Percentiles rank a stretch among this genome's conserved stretches.
Conservation (phyloP, 1,284 basidiomycete species). For the Apiotrichum siamense region DNA sequence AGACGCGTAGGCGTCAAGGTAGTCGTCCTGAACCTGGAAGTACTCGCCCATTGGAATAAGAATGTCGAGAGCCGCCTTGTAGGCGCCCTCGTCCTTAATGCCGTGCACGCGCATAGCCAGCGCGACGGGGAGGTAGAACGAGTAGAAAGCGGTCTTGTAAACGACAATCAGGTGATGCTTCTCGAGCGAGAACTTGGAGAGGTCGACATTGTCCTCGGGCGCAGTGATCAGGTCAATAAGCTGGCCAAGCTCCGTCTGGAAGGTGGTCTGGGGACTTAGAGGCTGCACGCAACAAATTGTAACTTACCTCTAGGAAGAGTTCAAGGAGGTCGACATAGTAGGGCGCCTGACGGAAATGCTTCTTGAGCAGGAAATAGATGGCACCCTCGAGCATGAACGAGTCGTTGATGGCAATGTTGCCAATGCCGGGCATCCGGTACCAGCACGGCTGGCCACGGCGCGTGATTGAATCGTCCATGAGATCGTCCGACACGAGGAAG, state of each 20-base stretch:
- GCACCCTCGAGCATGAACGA: constrained; percentile 93
- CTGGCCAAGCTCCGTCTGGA: constrained; percentile 94
- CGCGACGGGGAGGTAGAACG: constrained; percentile 96
- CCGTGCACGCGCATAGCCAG: constrained; percentile 76
- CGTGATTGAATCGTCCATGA: constrained; percentile 91
- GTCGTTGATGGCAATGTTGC: constrained; percentile 92
- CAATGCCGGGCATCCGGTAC: constrained; percentile 71
- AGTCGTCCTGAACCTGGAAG: constrained; percentile 98
- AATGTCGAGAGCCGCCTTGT: constrained; percentile 73
- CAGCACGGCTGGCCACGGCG: constrained; percentile 98
- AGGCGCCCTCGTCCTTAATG: constrained; percentile 65
- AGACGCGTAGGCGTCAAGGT: constrained; percentile 84
- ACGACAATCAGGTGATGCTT: constrained; percentile 92
- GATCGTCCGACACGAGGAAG: constrained; percentile 96
- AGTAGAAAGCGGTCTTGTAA: constrained; percentile 98
- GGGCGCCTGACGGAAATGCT: constrained; percentile 71
- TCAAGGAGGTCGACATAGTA: constrained; percentile 88
- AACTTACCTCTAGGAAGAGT: constrained; percentile 71
- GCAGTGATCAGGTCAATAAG: constrained; percentile 93
- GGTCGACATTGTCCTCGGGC: constrained; percentile 80
- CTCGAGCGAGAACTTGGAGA: constrained; percentile 72
- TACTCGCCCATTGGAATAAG: constrained; percentile 92
- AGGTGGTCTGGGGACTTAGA: constrained; percentile 59
- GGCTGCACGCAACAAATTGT: neutral
- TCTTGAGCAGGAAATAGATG: constrained; percentile 86